phyloP scores from a whole-genome alignment of 2,329 filamentous ascomycete species.

The Beauveria asiatica region DNA sequence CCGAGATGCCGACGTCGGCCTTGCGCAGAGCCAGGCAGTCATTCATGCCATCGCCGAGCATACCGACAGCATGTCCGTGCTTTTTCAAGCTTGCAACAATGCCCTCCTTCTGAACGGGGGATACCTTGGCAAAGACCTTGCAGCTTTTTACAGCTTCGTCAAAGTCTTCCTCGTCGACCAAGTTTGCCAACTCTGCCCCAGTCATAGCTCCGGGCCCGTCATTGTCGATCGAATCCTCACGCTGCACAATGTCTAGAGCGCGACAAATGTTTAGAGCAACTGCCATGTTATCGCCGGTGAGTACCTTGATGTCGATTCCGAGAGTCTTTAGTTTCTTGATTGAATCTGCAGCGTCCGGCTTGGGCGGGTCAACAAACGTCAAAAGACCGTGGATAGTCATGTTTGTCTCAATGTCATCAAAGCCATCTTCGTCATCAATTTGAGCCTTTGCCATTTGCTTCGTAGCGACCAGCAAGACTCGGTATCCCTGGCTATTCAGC shows the following conservation, averaged over 20 bases:
- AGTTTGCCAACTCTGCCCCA: constrained; percentile 16
- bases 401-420: constrained; percentile 17
- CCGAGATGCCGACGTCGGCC: constrained; percentile 22
- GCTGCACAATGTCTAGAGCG: constrained; percentile 16
- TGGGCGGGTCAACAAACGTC: constrained; percentile 22
- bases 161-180: constrained; percentile 15
- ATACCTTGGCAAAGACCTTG: constrained; percentile 22
- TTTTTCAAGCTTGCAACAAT: constrained; percentile 18
- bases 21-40: constrained; percentile 21
- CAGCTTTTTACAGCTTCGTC: constrained; percentile 17
- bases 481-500: constrained; percentile 17
- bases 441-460: constrained; percentile 14
- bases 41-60: constrained; percentile 24
- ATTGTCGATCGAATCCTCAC: constrained; percentile 11
- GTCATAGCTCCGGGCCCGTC: constrained; percentile 19
- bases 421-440: constrained; percentile 14
- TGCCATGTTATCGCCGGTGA: constrained; percentile 21
- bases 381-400: constrained; percentile 21
- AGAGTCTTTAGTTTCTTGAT: constrained; percentile 17
- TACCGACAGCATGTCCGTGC: constrained; percentile 20
- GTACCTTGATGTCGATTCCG: constrained; percentile 21
- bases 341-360: constrained; percentile 20
- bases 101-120: constrained; percentile 20
- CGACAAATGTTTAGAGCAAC: constrained; percentile 23
- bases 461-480: constrained; percentile 18